Percentiles rank a stretch among this genome's conserved stretches.
phyloP scores from a whole-genome alignment of 805 yeast species.

The Yamadazyma tumulicola region DNA sequence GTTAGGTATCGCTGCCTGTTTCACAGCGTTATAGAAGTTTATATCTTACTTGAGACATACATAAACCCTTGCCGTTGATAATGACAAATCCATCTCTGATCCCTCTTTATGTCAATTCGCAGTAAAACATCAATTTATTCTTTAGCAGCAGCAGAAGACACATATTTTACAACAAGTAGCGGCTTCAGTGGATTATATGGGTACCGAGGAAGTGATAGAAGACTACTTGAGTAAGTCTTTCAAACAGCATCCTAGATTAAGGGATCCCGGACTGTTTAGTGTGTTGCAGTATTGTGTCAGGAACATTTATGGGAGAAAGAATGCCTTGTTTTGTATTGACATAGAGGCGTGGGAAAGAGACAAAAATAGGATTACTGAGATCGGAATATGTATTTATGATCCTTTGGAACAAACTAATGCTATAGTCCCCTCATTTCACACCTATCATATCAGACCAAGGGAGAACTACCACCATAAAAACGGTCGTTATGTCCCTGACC shows the following conservation, averaged over 20 bases:
- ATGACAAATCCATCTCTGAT: no score
- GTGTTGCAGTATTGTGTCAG: conserved; percentile 11
- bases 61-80: no score
- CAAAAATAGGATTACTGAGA: conserved; percentile 45
- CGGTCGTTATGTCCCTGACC: conserved; percentile 53
- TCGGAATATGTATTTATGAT: conserved; percentile 56
- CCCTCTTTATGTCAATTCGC: no score
- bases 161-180: no score
- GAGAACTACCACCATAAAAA: conserved; percentile 45
- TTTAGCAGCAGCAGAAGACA: no score
- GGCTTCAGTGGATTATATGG: no score
- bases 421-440: conserved; percentile 37
- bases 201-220: conserved; percentile 3
- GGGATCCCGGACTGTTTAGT: conserved; percentile 2
- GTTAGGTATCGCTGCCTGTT: conserved; percentile 10
- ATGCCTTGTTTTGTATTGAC: conserved; percentile 47
- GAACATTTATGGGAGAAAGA: conserved; percentile 16
- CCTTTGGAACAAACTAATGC: conserved; percentile 44
- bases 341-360: conserved; percentile 55
- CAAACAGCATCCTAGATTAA: conserved; percentile 9
- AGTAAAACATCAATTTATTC: no score
- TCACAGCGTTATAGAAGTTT: conserved; percentile 7
- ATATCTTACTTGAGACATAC: no score
- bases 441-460: conserved; percentile 40
- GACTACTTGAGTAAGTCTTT: conserved; percentile 7